Conservation (phyloP, 768 basidiomycete genomes). For the Hygrocybe punicea region DNA sequence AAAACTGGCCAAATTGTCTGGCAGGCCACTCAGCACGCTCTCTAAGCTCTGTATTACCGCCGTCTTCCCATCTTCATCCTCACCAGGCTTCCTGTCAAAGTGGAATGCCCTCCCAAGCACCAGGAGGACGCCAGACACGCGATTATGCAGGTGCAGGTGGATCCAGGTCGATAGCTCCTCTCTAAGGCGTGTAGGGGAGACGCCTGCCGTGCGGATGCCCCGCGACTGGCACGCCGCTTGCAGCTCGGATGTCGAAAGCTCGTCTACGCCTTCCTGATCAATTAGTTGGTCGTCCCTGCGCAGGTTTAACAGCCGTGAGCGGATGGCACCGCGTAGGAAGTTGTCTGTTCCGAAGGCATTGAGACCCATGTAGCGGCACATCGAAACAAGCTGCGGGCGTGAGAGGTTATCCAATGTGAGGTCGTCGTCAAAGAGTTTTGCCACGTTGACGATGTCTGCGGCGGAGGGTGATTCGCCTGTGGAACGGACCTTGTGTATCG, state of each 20-base stretch:
- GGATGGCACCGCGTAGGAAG: constrained; percentile 90
- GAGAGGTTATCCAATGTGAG: constrained; percentile 97
- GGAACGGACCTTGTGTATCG: constrained; percentile 64
- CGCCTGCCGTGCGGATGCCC: constrained; percentile 84
- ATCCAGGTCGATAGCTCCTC: constrained; percentile 95
- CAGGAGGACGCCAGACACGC: constrained; percentile 90
- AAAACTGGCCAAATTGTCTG: constrained; percentile 82
- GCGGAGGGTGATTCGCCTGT: constrained; percentile 93
- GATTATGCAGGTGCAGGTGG: constrained; percentile 80
- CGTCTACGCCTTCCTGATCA: constrained; percentile 82
- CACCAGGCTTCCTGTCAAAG: constrained; percentile 74
- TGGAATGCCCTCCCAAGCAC: constrained; percentile 93
- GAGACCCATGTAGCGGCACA: constrained; percentile 96
- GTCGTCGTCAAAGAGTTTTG: constrained; percentile 96
- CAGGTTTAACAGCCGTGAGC: constrained; percentile 74
- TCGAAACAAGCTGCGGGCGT: constrained; percentile 95
- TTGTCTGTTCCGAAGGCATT: constrained; percentile 99
- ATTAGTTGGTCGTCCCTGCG: constrained; percentile 94
- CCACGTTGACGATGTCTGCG: constrained; percentile 87
- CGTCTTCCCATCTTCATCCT: constrained; percentile 79
- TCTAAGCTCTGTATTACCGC: constrained; percentile 79
- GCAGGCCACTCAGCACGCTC: constrained; percentile 85
- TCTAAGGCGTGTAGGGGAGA: constrained; percentile 82
- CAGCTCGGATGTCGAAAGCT: constrained; percentile 86
- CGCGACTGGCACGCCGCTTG: constrained; percentile 92